Conservation (phyloP, 73 alveolate genomes). For the Tetrahymena thermophila region DNA sequence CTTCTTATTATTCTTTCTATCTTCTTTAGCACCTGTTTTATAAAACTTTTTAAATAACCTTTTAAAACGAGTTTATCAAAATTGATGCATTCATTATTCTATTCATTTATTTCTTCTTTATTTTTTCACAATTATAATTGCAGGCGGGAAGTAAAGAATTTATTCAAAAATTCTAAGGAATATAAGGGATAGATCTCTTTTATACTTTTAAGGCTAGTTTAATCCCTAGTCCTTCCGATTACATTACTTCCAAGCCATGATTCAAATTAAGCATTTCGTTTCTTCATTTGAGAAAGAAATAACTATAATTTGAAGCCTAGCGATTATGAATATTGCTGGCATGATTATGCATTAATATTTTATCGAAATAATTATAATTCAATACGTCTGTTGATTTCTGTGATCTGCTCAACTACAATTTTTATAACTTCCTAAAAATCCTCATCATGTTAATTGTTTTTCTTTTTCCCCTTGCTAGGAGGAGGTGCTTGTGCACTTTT, state of each 20-base stretch:
- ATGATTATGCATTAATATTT: not conserved
- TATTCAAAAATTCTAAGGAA: not conserved
- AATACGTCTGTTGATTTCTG: not conserved
- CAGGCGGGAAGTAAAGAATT: not conserved
- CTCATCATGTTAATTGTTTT: not conserved
- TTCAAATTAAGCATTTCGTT: not conserved
- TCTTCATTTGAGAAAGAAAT: not conserved
- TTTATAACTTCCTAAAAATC: not conserved
- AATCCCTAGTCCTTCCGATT: not conserved
- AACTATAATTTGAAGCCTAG: not conserved
- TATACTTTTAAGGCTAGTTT: not conserved
- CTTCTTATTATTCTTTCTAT: not conserved
- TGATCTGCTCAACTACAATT: not conserved
- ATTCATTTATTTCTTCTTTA: not conserved
- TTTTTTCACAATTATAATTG: not conserved
- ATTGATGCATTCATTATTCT: not conserved
- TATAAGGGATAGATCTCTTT: not conserved
- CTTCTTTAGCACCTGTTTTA: not conserved
- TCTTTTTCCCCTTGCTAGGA: not conserved
- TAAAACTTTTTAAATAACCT: not conserved
- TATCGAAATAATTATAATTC: not conserved
- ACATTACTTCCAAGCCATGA: not conserved
- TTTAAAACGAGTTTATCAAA: not conserved
- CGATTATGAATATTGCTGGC: not conserved
- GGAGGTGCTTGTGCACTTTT: not conserved